Conservation (phyloP, 1,284 basidiomycete species). For the Moniliella sp. region DNA sequence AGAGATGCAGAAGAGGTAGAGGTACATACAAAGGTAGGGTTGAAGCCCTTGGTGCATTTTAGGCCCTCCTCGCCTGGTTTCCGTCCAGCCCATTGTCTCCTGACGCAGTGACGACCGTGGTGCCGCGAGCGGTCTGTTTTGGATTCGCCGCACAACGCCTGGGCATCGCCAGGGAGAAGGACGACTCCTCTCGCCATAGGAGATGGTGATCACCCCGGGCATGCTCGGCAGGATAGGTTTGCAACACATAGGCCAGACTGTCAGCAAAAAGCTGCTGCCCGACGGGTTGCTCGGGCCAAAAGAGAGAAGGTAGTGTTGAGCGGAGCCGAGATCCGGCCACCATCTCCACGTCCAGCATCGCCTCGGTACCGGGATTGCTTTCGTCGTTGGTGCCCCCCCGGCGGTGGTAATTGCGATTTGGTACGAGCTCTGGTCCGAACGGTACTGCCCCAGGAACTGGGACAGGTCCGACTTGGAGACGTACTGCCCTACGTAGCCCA, state of each 20-base stretch:
- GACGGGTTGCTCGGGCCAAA: too few relatives aligned
- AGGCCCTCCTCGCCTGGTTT: too few relatives aligned
- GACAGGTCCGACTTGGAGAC: not conserved
- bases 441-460: conserved; percentile 1
- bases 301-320: too few relatives aligned
- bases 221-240: too few relatives aligned
- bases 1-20: conserved; percentile 5
- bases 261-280: too few relatives aligned
- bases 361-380: not conserved
- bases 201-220: conserved; percentile 3
- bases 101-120: conserved; percentile 5
- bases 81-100: conserved; percentile 5
- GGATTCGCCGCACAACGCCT: conserved; percentile 2
- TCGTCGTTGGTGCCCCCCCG: conserved; percentile 1
- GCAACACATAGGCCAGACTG: conserved; percentile 2
- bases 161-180: conserved; percentile 1
- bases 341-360: conserved; percentile 2
- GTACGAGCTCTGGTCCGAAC: not conserved
- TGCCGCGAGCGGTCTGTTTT: conserved; percentile 4
- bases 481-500: conserved; percentile 2
- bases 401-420: not conserved
- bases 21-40: conserved; percentile 5
- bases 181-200: conserved; percentile 2
- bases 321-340: too few relatives aligned
- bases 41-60: conserved; percentile 1